Base-by-base conservation (phyloP, 2,329 filamentous ascomycete genomes). In the Xylaria sp. region DNA sequence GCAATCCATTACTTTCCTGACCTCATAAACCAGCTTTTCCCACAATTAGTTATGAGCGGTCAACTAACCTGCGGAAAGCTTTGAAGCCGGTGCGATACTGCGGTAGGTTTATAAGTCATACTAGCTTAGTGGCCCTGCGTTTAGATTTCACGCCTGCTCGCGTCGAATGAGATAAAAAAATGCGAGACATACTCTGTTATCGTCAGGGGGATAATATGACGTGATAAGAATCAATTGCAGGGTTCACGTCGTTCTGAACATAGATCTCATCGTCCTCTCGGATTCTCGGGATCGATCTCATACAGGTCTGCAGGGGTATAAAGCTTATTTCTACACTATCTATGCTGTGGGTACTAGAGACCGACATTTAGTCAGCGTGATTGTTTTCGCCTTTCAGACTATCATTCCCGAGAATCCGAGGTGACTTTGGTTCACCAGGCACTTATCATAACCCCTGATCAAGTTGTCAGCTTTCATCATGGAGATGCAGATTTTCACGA, bases 391-490 rank as follows among this genome's bases (percentile, higher is more conserved):
- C 18, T 46, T 18, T n/a, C 41, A 46, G 41, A 39, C 8, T 9
- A 39, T 39, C 18, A 2, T 23, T 56, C 39, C 52, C 52, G 52
- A 56, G 52, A 56, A 56, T 39, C 52, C 52, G 52, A 56, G 51
- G 25, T 13, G 8, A 10, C 25, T 3, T 25, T n/a, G 7, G 5
- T 48, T 20, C 18, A 46, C 18, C 10, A 48, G 18, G 43, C 43
- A 48, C 7, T 48, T n/a, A 48, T 20, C 18, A 6, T 49, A 25
- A 23, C 41, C 46, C 20, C 10, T 23, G 20, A 6, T 7, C 2
- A 28, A 3, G 28, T 28, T 28, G 28, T 28, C 7, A 36, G 33
- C 33, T 36, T 36, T 4, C 33, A 13, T 9, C 46, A 49, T 8
- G 2, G 10, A 7, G 23, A 28, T 52, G 33, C 8, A 52, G 12